Evolutionary conservation across 2,329 filamentous ascomycete species (phyloP).

Genomic region (Pseudogymnoascus sp.): DNA sequence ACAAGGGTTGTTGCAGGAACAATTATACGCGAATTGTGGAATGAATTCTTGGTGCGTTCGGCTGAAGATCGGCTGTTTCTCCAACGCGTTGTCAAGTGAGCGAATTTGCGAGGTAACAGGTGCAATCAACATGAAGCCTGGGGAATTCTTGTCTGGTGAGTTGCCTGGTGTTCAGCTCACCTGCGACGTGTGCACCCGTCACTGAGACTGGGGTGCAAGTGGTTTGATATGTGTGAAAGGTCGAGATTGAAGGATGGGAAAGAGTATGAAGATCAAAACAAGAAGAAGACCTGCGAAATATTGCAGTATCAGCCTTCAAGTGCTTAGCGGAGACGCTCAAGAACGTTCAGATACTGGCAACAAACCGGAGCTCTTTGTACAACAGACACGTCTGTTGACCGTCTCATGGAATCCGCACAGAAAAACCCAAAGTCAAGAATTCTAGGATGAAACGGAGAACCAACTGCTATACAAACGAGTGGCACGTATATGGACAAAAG

Average conservation of each 20-base stretch:
- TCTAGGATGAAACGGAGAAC: constrained; percentile 1
- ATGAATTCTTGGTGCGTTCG: not conserved
- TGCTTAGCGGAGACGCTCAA: not conserved
- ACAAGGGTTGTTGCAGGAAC: not conserved
- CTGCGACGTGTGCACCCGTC: not conserved
- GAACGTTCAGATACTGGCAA: not conserved
- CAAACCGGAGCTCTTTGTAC: constrained; percentile 2
- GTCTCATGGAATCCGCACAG: not conserved
- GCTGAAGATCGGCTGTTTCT: not conserved
- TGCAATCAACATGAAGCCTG: not conserved
- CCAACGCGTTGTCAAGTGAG: not conserved
- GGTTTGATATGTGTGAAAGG: not conserved
- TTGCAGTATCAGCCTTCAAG: constrained; percentile 4
- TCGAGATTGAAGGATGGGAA: not conserved
- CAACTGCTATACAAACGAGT: not conserved
- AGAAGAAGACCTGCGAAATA: not conserved
- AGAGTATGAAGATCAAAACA: not conserved
- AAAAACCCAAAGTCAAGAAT: not conserved
- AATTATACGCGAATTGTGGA: not conserved
- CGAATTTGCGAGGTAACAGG: not conserved
- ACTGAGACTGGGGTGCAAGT: not conserved
- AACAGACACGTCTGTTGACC: not conserved
- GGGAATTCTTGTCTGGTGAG: not conserved
- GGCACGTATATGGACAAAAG: constrained; percentile 7
- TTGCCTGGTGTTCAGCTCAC: not conserved